Evolutionary conservation across 352 stramenopile species (phyloP), one percentile per base, ranked within the genome.

Genomic region (Pythium volutum): DNA sequence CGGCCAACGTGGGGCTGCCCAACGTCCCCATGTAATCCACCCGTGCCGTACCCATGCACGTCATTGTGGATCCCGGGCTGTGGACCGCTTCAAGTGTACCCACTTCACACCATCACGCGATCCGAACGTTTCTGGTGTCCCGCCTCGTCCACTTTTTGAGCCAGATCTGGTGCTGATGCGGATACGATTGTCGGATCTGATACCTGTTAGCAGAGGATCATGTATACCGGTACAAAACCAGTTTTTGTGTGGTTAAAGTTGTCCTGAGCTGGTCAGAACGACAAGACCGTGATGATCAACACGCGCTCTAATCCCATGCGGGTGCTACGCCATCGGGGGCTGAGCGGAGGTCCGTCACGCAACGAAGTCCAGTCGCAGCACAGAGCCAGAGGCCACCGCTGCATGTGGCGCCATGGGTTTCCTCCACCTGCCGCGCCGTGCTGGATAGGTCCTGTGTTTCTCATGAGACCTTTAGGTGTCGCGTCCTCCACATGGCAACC

Each of bases 31-130:
- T 34, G 8, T 6, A 16, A 42, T 42, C 12, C 3, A 42, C 12
- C 36, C 8, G 18, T 34, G 36, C 36, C 16, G 36, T 20, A 42
- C 4, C 18, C 36, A 53, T 53, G 46, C 26, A 26, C 29, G 47
- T 54, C 47, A 54, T 18, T 8, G 8, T 3, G 18, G 16, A n/a
- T 42, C 36, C 29, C 29, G 10, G 29, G 6, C 29, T 34, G 46
- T 23, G 25, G 46, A 38, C 23, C 29, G 29, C 47, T 33, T 39
- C 38, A 23, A 26, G 38, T 26, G 53, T 59, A 59, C 23, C 53
- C 53, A 59, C 51, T 59, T 59, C 53, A 51, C 53, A 59, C 38
- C 20, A 14, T n/a, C 15, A 26, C 27, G 7, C n/a, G 53, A 51
- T 50, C 53, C 27, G 53, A 33, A 59, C 36, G 23, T 27, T 59